A percentile compares a stretch with the other conserved stretches of the same genome.
Conservation (phyloP, 768 basidiomycete species). For the Cystobasidium ongulense region DNA sequence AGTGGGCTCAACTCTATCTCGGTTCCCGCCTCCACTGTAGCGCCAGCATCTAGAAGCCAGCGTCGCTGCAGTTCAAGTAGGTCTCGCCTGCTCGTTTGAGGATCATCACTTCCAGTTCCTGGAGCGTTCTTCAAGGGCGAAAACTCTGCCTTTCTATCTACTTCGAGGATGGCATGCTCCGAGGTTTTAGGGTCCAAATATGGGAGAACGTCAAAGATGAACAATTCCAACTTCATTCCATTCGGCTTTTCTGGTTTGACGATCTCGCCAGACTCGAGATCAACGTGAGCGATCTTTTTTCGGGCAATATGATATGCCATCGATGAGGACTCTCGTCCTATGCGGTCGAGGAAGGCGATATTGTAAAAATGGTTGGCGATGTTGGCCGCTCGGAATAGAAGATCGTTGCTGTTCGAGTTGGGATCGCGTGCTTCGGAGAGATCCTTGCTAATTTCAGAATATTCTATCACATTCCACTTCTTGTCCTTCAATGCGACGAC, state of each 20-base stretch:
- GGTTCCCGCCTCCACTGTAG: constrained; percentile 52
- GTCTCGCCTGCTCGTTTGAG: constrained; percentile 81
- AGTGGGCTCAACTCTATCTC: constrained; percentile 86
- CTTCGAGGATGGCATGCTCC: constrained; percentile 77
- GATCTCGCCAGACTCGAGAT: constrained; percentile 58
- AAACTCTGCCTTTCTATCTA: constrained; percentile 80
- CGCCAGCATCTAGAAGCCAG: constrained; percentile 53
- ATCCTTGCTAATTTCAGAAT: constrained; percentile 84
- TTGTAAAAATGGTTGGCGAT: constrained; percentile 99
- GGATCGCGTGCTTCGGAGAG: constrained; percentile 67
- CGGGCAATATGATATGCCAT: constrained; percentile 96
- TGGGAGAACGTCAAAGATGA: constrained; percentile 98
- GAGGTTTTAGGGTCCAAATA: constrained; percentile 54
- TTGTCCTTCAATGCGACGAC: constrained; percentile 78
- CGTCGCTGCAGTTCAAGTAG: constrained; percentile 76
- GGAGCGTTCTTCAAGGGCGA: constrained; percentile 96
- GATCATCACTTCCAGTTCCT: constrained; percentile 79
- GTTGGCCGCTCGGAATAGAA: constrained; percentile 87
- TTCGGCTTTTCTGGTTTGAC: constrained; percentile 85
- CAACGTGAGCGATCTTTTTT: constrained; percentile 87
- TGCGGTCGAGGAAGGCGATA: constrained; percentile 65
- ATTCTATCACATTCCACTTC: constrained; percentile 88
- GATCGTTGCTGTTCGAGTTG: constrained; percentile 56
- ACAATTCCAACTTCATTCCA: constrained; percentile 98
- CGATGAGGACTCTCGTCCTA: constrained; percentile 71